Conservation (phyloP, 163 green algal genomes). For the Chlorella variabilis region DNA sequence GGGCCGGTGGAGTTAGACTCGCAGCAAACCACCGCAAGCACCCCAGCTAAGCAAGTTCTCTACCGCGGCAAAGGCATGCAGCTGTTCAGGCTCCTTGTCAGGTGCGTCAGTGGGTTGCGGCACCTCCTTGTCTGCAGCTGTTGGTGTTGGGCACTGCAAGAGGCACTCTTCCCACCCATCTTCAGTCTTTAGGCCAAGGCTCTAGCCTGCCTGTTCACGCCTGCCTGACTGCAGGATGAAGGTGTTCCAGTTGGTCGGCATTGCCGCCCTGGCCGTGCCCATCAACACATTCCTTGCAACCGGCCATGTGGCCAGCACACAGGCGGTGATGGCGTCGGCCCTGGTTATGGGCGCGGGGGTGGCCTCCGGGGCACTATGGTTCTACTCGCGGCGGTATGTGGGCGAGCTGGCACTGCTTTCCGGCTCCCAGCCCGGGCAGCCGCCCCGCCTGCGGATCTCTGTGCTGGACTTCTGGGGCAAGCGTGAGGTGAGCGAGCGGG, state of each 20-base stretch:
- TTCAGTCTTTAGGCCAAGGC: neutral
- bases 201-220: neutral
- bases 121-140: too few relatives aligned
- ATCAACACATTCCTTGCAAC: slow-evolving; percentile 56
- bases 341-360: slow-evolving; percentile 59
- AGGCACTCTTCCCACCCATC: neutral
- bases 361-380: slow-evolving; percentile 63
- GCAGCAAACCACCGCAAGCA: too few relatives aligned
- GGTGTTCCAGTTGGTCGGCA: slow-evolving; percentile 65
- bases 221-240: slow-evolving; percentile 58
- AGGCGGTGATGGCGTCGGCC: slow-evolving; percentile 43
- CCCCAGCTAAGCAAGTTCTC: slow-evolving; percentile 30
- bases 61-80: slow-evolving; percentile 55
- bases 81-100: slow-evolving; percentile 64
- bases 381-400: slow-evolving; percentile 78
- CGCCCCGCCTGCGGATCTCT: slow-evolving; percentile 60
- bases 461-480: slow-evolving; percentile 90
- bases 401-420: slow-evolving; percentile 79
- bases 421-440: neutral
- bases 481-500: slow-evolving; percentile 60
- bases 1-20: too few relatives aligned
- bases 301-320: neutral
- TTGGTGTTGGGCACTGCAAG: neutral
- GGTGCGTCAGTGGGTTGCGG: neutral
- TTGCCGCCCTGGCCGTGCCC: slow-evolving; percentile 56